Base-by-base conservation (phyloP, 1,284 basidiomycete species). In the Entoloma clypeatum region DNA sequence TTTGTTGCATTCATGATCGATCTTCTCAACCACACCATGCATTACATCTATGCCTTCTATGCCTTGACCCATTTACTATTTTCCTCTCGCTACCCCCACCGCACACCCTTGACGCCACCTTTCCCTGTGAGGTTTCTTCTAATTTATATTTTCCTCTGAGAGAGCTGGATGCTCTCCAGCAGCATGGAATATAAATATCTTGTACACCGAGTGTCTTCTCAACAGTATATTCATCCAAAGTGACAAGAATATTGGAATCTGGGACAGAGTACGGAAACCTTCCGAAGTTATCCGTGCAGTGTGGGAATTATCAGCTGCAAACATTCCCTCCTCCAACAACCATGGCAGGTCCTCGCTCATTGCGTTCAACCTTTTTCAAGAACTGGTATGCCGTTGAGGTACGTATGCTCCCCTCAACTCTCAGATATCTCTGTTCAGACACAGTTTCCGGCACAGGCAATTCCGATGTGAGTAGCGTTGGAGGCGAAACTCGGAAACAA, bases 351-450 rank as follows among this genome's bases (percentile, higher is more conserved):
- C 53, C 45, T 37, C 53, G 28, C 45, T 45, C 57, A 18, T 40
- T 65, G 25, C 68, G 67, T 45, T 62, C 52, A 34, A 44, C 49
- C 14, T 74, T 82, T 55, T 72, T 83, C 74, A 83, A 75, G 67
- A 71, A 87, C 67, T 89, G 86, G 86, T 87, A 74, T 57, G 86
- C 86, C 66, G 69, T 89, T 54, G 86, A 89, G 82, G 86, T 86
- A 48, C 19, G 66, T 61, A 14, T 23, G 32, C 13, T 38, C 8
- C 21, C 17, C 17, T 10, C n/a, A 7, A 14, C 10, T 11, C 25
- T 21, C 27, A 33, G 31, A 7, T 36, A 19, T 19, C 31, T 19
- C 36, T 34, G 46, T 38, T 47, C 21, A 51, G 16, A 10, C 16
- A 21, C 24, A n/a, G 24, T 39, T 27, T 26, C n/a, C n/a, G n/a